Evolutionary conservation across 139 green algal species (phyloP).

Genomic region (Astrephomene gubernaculifera): DNA sequence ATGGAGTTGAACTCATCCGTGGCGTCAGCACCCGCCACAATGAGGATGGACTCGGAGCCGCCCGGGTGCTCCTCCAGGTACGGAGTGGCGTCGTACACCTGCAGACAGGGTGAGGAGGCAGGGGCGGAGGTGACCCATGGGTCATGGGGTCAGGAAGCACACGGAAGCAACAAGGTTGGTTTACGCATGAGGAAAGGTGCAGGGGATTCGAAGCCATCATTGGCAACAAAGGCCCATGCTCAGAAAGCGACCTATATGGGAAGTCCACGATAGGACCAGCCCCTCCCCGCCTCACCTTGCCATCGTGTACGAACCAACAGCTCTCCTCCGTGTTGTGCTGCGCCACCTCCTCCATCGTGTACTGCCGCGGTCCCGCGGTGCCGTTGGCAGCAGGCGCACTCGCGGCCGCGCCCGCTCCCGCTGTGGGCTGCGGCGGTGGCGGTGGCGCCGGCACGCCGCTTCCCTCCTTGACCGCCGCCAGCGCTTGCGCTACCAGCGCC

Average conservation of each 20-base stretch:
- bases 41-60: conserved; percentile 87
- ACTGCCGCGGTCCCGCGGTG: conserved; percentile 35
- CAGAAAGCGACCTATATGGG: too few relatives aligned
- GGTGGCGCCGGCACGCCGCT: not conserved
- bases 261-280: too few relatives aligned
- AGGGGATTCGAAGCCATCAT: too few relatives aligned
- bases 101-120: not conserved
- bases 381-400: not conserved
- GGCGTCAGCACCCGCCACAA: conserved; percentile 73
- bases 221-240: too few relatives aligned
- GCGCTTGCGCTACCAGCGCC: conserved; percentile 58
- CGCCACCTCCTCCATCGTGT: conserved; percentile 83
- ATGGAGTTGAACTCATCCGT: conserved; percentile 94
- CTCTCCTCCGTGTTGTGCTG: conserved; percentile 80
- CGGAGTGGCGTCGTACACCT: conserved; percentile 94
- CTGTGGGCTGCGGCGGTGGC: not conserved
- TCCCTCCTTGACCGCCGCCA: conserved; percentile 37
- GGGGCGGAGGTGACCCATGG: not conserved
- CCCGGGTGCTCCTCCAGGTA: conserved; percentile 96
- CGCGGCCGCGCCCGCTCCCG: not conserved
- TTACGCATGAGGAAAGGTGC: too few relatives aligned
- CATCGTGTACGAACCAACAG: conserved; percentile 94
- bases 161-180: too few relatives aligned
- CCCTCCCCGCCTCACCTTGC: conserved; percentile 71
- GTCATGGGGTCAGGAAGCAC: too few relatives aligned